Percentiles rank a stretch among this genome's conserved stretches.
These are phyloP conservation scores for Fusarium pilosicola DNA, from an alignment of 2,329 filamentous ascomycete species.

Conservation along the genomic window DNA sequence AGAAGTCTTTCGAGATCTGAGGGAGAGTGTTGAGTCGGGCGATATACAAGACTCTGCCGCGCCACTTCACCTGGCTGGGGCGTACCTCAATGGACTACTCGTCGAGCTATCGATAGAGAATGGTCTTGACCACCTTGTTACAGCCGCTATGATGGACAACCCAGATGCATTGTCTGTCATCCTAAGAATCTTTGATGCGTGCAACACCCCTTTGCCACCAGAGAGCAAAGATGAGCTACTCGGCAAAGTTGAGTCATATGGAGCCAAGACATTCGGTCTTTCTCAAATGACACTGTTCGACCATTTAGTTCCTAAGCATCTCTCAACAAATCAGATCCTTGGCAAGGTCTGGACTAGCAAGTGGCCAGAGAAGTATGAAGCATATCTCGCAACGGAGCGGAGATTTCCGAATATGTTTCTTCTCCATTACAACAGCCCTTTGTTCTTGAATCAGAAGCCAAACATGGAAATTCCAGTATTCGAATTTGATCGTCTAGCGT, in stretches of 20 bases:
- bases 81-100: not conserved
- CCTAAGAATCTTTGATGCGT: not conserved
- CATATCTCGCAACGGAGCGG: not conserved
- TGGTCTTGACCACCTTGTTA: not conserved
- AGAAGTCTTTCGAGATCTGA: not conserved
- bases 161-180: not conserved
- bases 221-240: not conserved
- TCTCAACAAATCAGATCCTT: not conserved
- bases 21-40: not conserved
- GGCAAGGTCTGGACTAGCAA: accelerated
- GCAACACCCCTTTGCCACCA: accelerated
- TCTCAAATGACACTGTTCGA: not conserved
- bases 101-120: not conserved
- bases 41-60: not conserved
- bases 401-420: not conserved
- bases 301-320: not conserved
- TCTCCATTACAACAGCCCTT: not conserved
- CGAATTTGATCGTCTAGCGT: not conserved
- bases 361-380: not conserved
- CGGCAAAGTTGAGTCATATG: not conserved
- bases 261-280: not conserved
- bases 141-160: not conserved
- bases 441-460: not conserved
- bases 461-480: not conserved
- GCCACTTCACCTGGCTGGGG: not conserved